These are phyloP conservation scores for Xylariomycetidae sp. DNA, from an alignment of 2,329 filamentous ascomycete genomes.

Conservation along the genomic window DNA sequence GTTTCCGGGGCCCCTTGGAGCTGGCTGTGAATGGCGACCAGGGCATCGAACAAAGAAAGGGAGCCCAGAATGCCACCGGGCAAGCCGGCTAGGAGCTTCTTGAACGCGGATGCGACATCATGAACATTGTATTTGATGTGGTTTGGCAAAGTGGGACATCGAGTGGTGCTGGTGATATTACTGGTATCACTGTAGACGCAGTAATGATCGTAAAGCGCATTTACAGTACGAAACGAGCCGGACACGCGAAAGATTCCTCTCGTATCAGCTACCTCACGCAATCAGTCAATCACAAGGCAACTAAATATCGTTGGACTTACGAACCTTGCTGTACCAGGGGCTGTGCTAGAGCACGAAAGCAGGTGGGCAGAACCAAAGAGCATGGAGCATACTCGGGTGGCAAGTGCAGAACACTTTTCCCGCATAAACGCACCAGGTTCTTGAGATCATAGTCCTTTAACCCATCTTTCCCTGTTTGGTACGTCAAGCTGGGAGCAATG, in stretches of 20 bases:
- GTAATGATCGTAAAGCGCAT: slow-evolving; percentile 59
- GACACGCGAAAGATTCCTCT: slow-evolving; percentile 59
- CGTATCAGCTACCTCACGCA: slow-evolving; percentile 31
- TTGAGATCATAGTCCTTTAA: slow-evolving; percentile 47
- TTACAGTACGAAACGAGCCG: slow-evolving; percentile 51
- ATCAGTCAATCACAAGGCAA: slow-evolving; percentile 11
- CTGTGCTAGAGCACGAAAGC: slow-evolving; percentile 60
- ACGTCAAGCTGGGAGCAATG: slow-evolving; percentile 40
- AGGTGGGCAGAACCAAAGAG: slow-evolving; percentile 56
- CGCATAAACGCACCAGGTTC: slow-evolving; percentile 56
- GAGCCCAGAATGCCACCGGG: slow-evolving; percentile 63
- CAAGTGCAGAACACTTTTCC: slow-evolving; percentile 56
- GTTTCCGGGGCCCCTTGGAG: slow-evolving; percentile 46
- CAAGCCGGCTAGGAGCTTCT: slow-evolving; percentile 55
- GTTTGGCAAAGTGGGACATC: slow-evolving; percentile 51
- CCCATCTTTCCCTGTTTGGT: slow-evolving; percentile 35
- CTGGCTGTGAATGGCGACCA: slow-evolving; percentile 55
- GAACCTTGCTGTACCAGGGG: slow-evolving; percentile 55
- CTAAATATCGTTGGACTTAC: slow-evolving; percentile 7
- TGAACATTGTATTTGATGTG: slow-evolving; percentile 56
- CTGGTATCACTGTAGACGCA: slow-evolving; percentile 43
- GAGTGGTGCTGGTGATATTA: slow-evolving; percentile 51
- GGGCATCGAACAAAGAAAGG: slow-evolving; percentile 52
- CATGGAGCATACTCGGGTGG: slow-evolving; percentile 52
- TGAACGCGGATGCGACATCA: slow-evolving; percentile 63